Evolutionary conservation across 2,329 filamentous ascomycete species (phyloP), one percentile per base, ranked within the genome.

Genomic region (Aspergillus sp.): DNA sequence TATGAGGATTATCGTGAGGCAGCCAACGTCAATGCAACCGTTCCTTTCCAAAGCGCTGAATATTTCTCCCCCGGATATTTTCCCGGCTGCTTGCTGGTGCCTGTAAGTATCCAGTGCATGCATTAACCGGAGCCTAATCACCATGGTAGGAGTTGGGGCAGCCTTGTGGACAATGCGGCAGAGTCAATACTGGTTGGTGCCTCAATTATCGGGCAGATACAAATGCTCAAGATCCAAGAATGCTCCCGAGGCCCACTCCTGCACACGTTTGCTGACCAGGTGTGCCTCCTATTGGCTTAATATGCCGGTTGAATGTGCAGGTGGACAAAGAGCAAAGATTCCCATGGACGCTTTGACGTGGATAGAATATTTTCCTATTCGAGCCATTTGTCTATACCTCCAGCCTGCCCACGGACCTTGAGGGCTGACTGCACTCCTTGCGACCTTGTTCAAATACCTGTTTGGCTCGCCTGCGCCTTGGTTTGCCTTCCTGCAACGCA

Each of bases 1-100:
- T 11, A 31, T 31, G 27, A 31, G 27, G 27, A 25, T 33, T 50
- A 17, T 33, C 21, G 19, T 33, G 40, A 40, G 53, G 46, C 43
- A 35, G 39, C 27, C 44, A 25, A 53, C 25, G 8, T 31, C 37
- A 50, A 55, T 56, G 57, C 52, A 52, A 56, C 52, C 43, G 51
- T 58, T 45, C 17, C 51, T 31, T 54, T n/a, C 17, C 17, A 37
- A 37, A 31, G 6, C 39, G 49, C 39, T 25, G 14, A 31, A 21
- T 31, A 21, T 33, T 19, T 33, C 6, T 41, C 15, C 9, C 12
- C 17, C 31, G 33, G 46, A 25, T 3, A 49, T 14, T 39, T 39
- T 15, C 31, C 33, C 33, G 12, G 3, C 48, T 14, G 14, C 21
- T 41, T 41, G 37, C 19, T 31, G 31, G 25, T 35, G 19, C 19